phyloP scores from a whole-genome alignment of 768 basidiomycete genomes.

The Boletus rubescentipes region DNA sequence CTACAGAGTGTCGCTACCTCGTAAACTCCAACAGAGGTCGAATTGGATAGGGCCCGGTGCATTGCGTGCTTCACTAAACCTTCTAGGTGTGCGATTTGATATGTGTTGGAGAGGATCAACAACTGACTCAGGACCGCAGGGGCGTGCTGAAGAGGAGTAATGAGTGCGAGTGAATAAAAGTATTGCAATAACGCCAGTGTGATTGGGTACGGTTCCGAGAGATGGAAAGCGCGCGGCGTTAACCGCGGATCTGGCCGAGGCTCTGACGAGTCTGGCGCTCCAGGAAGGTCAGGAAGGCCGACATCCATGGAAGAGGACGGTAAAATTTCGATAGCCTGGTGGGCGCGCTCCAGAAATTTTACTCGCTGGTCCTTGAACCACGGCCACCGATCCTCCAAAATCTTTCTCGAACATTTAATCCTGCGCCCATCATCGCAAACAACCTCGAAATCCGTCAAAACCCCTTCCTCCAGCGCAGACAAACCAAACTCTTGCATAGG shows the following conservation, averaged over 20 bases:
- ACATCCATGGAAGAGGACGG: slow-evolving; percentile 63
- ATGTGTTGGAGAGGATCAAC: slow-evolving; percentile 79
- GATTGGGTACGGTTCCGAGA: slow-evolving; percentile 90
- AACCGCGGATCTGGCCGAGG: slow-evolving; percentile 73
- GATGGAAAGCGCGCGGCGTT: slow-evolving; percentile 71
- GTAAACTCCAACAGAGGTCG: slow-evolving; percentile 88
- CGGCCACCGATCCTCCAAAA: slow-evolving; percentile 91
- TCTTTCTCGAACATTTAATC: slow-evolving; percentile 75
- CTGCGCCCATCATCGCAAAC: slow-evolving; percentile 87
- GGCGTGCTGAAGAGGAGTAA: slow-evolving; percentile 89
- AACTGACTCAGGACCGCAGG: slow-evolving; percentile 88
- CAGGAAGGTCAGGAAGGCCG: slow-evolving; percentile 60
- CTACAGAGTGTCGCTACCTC: slow-evolving; percentile 93
- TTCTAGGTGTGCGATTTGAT: slow-evolving; percentile 73
- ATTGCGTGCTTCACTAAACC: slow-evolving; percentile 89
- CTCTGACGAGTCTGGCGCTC: slow-evolving; percentile 46
- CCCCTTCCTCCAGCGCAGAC: slow-evolving; percentile 74
- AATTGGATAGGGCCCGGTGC: slow-evolving; percentile 83
- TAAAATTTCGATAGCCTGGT: slow-evolving; percentile 53
- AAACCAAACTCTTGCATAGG: slow-evolving; percentile 85
- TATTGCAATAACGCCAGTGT: slow-evolving; percentile 90
- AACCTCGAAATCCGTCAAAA: slow-evolving; percentile 89
- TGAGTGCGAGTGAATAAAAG: slow-evolving; percentile 82
- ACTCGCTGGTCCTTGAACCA: slow-evolving; percentile 84
- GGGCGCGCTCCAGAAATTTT: slow-evolving; percentile 57